These are phyloP conservation scores for Bryoerythrophyllum caledonicum DNA, from an alignment of 225 moss, liverwort and hornwort species.

Conservation along the genomic window DNA sequence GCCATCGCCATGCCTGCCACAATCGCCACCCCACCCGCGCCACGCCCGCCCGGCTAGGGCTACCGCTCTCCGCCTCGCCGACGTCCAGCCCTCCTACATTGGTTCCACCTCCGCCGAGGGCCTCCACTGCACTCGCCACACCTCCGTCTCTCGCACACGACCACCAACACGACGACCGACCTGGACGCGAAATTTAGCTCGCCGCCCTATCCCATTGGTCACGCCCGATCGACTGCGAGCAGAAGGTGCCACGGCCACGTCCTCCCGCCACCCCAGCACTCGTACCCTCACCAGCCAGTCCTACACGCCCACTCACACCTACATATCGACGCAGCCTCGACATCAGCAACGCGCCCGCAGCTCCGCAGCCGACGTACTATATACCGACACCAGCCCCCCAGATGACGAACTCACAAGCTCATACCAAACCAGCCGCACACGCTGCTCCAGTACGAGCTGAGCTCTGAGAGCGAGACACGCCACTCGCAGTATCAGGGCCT, in stretches of 20 bases:
- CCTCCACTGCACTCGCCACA: not conserved
- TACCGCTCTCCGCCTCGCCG: conserved; percentile 12
- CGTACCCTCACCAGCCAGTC: not conserved
- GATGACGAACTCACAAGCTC: not conserved
- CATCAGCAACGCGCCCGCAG: not conserved
- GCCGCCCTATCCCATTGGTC: not conserved
- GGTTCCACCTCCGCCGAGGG: conserved; percentile 1
- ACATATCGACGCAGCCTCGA: not conserved
- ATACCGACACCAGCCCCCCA: not conserved
- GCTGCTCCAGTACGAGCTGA: not conserved
- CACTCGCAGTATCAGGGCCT: not conserved
- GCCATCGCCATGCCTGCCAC: conserved; percentile 49
- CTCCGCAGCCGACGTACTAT: not conserved
- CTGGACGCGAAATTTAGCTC: not conserved
- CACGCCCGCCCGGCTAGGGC: conserved; percentile 33
- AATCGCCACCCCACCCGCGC: not conserved
- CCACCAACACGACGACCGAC: not conserved
- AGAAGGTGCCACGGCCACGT: conserved; percentile 15
- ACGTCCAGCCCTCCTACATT: conserved; percentile 30
- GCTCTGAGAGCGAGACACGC: not conserved
- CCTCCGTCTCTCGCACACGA: not conserved
- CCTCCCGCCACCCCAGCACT: not conserved
- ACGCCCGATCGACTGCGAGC: conserved; percentile 1
- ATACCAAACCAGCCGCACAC: not conserved
- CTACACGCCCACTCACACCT: conserved; percentile 8